Conservation (phyloP, 2,329 filamentous ascomycete genomes). For the Ascocoryne sarcoides region DNA sequence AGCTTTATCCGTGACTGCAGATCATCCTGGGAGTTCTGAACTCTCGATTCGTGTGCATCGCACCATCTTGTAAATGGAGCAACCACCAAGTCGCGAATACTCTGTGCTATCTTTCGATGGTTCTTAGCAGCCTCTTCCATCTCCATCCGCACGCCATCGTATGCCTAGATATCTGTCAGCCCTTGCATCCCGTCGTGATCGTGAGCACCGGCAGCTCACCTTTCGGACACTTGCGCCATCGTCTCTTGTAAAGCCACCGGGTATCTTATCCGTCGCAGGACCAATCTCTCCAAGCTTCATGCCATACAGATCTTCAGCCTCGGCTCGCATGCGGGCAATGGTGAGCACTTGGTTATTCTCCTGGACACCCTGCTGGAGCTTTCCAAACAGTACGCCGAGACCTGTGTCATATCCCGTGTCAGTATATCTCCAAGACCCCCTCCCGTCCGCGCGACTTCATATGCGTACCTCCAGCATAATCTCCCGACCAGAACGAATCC, state of each 20-base stretch:
- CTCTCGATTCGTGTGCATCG: slow-evolving; percentile 82
- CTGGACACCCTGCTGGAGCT: slow-evolving; percentile 90
- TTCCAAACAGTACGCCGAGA: slow-evolving; percentile 87
- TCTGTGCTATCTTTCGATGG: slow-evolving; percentile 92
- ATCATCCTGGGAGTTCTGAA: slow-evolving; percentile 92
- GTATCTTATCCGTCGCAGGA: slow-evolving; percentile 70
- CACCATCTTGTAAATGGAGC: slow-evolving; percentile 94
- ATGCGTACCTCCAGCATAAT: slow-evolving; percentile 89
- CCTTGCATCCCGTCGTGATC: not conserved
- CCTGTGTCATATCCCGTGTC: slow-evolving; percentile 38
- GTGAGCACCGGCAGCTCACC: slow-evolving; percentile 62
- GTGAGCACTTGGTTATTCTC: slow-evolving; percentile 93
- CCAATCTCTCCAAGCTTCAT: slow-evolving; percentile 73
- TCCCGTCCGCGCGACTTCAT: no score
- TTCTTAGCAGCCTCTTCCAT: slow-evolving; percentile 86
- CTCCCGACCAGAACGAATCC: slow-evolving; percentile 94
- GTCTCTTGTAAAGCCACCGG: slow-evolving; percentile 77
- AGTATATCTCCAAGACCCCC: no score
- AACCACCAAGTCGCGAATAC: slow-evolving; percentile 91
- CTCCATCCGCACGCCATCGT: slow-evolving; percentile 83
- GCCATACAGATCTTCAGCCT: slow-evolving; percentile 87
- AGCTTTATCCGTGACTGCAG: slow-evolving; percentile 84
- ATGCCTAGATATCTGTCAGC: slow-evolving; percentile 53
- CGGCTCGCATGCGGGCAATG: slow-evolving; percentile 86
- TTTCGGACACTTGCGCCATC: slow-evolving; percentile 95